Evolutionary conservation across 306 rosid genomes (phyloP).

Genomic region (Cercis canadensis): DNA sequence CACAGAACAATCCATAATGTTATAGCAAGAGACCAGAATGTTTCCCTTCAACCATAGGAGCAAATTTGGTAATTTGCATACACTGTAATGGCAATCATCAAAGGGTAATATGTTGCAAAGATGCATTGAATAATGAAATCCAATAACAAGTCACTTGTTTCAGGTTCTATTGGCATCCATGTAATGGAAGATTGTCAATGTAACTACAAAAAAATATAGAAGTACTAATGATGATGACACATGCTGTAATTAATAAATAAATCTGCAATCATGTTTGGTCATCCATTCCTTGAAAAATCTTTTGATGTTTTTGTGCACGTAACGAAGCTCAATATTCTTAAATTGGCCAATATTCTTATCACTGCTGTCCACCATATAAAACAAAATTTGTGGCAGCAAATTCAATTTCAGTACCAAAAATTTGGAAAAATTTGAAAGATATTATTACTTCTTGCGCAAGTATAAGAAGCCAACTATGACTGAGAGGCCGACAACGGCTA

Average conservation of each 20-base stretch:
- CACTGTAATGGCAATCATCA: neutral
- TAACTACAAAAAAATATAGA: neutral
- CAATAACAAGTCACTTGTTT: neutral
- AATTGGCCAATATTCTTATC: conserved; percentile 27
- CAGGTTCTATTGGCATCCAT: neutral
- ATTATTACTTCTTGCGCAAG: conserved; percentile 60
- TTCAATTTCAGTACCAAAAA: conserved; percentile 20
- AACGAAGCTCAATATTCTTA: conserved; percentile 19
- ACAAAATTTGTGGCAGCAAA: conserved; percentile 48
- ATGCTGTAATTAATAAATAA: neutral
- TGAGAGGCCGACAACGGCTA: conserved; percentile 62
- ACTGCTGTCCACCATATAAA: conserved; percentile 33
- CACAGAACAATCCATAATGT: too few species aligned
- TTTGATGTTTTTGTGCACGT: conserved; percentile 9
- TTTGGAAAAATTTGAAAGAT: conserved; percentile 22
- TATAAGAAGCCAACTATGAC: conserved; percentile 58
- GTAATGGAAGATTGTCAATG: neutral
- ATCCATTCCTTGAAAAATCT: conserved; percentile 36
- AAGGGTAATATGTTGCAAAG: neutral
- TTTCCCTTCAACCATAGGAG: neutral
- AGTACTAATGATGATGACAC: neutral
- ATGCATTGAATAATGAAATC: neutral
- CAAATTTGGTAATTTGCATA: neutral
- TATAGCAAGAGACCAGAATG: too few species aligned
- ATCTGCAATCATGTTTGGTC: conserved; percentile 1